A percentile compares a stretch with the other conserved stretches of the same genome.
phyloP scores from a whole-genome alignment of 305 asterid species.

The Ruellia speciosa region DNA sequence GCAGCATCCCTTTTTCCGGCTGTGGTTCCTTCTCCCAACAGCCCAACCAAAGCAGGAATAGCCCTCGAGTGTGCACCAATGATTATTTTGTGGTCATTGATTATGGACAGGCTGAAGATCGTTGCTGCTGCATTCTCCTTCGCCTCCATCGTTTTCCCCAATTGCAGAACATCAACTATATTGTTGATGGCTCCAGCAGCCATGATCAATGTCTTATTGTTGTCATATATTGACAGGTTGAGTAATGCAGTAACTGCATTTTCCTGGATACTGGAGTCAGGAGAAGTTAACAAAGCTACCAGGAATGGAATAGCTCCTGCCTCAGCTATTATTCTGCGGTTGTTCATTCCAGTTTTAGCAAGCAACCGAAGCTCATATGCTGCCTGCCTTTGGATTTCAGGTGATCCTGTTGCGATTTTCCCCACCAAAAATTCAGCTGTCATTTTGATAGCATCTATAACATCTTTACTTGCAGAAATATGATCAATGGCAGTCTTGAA shows the following conservation, averaged over 20 bases:
- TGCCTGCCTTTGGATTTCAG: slow-evolving; percentile 70
- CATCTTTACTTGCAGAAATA: slow-evolving; percentile 57
- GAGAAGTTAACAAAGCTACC: slow-evolving; percentile 42
- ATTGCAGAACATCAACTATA: slow-evolving; percentile 43
- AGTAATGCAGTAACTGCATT: slow-evolving; percentile 75
- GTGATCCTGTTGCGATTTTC: slow-evolving; percentile 67
- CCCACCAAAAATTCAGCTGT: slow-evolving; percentile 71
- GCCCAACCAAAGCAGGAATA: slow-evolving; percentile 55
- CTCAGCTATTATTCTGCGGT: slow-evolving; percentile 71
- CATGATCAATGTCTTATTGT: slow-evolving; percentile 65
- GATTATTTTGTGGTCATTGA: slow-evolving; percentile 46
- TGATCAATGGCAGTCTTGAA: slow-evolving; percentile 43
- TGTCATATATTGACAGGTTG: slow-evolving; percentile 66
- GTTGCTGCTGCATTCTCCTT: slow-evolving; percentile 85
- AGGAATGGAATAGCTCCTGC: slow-evolving; percentile 81
- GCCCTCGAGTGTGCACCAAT: slow-evolving; percentile 58
- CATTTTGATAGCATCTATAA: slow-evolving; percentile 59
- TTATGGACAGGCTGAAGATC: slow-evolving; percentile 63
- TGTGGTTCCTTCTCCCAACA: slow-evolving; percentile 57
- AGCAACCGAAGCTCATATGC: slow-evolving; percentile 70
- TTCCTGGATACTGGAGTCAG: slow-evolving; percentile 62
- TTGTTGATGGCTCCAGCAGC: slow-evolving; percentile 66
- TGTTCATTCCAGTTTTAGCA: slow-evolving; percentile 79
- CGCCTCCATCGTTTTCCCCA: slow-evolving; percentile 61
- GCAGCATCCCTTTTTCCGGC: slow-evolving; percentile 75